Percentiles rank a stretch among this genome's conserved stretches.
Evolutionary conservation across 345 rosid species (phyloP).

Genomic region (Eucalyptus fibrosa): DNA sequence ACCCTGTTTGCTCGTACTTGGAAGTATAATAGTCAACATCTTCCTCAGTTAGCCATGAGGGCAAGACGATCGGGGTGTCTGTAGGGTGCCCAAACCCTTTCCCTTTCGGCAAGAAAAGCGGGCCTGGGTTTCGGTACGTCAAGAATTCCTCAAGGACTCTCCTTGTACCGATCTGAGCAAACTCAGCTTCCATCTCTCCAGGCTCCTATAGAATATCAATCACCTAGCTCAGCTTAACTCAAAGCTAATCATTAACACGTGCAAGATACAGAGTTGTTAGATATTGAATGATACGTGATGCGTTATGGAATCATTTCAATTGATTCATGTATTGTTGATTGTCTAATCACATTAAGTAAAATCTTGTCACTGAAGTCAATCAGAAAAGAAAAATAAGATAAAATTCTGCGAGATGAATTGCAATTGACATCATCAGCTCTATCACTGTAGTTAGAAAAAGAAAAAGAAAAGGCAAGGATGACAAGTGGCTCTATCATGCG

Average conservation of each 20-base stretch:
- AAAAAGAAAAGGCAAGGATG: not conserved
- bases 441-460: not conserved
- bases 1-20: conserved; percentile 48
- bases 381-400: not conserved
- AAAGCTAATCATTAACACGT: not conserved
- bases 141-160: conserved; percentile 34
- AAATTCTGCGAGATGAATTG: not conserved
- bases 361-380: not conserved
- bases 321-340: not conserved
- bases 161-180: conserved; percentile 25
- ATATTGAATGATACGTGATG: not conserved
- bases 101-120: conserved; percentile 35
- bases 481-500: not conserved
- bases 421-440: not conserved
- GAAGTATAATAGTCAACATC: conserved; percentile 32
- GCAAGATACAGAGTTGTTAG: not conserved
- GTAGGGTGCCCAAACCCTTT: conserved; percentile 19
- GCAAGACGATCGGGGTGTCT: conserved; percentile 17
- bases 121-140: conserved; percentile 25
- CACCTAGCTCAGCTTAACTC: not conserved
- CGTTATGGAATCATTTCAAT: not conserved
- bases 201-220: conserved; percentile 16
- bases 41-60: conserved; percentile 60
- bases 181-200: conserved; percentile 60
- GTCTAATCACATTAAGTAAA: not conserved